These are phyloP conservation scores for Dactylellina haptotyla DNA, from an alignment of 2,329 filamentous ascomycete genomes.

Conservation along the genomic window DNA sequence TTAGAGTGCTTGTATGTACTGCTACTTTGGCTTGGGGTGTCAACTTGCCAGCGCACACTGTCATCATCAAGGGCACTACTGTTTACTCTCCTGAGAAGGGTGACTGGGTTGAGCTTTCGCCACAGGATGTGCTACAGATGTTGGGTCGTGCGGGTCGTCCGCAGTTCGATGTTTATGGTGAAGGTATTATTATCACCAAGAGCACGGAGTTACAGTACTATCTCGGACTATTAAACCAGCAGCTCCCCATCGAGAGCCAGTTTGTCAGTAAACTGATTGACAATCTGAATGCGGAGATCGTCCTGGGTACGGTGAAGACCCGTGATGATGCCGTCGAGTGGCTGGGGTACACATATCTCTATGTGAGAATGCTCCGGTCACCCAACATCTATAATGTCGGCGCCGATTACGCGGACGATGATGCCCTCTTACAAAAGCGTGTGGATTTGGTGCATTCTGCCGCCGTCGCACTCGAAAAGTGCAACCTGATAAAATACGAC, in stretches of 20 bases:
- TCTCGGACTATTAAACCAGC: constrained; percentile 93
- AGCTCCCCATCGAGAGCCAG: constrained; percentile 96
- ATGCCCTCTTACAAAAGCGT: constrained; percentile 90
- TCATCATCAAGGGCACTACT: constrained; percentile 98
- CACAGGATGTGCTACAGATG: constrained; percentile 98
- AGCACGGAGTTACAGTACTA: constrained; percentile 97
- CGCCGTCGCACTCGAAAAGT: constrained; percentile 84
- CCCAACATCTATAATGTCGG: constrained; percentile 95
- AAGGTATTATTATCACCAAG: constrained; percentile 98
- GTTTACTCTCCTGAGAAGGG: constrained; percentile 98
- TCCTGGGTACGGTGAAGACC: constrained; percentile 88
- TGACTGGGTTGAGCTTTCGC: constrained; percentile 96
- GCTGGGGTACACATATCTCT: constrained; percentile 97
- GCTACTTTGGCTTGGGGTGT: constrained; percentile 99
- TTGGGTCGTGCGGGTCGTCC: constrained; percentile 94
- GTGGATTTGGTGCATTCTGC: constrained; percentile 98
- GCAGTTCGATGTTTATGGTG: constrained; percentile 96
- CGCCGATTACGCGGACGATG: constrained; percentile 92
- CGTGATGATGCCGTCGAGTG: constrained; percentile 98
- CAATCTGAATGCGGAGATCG: constrained; percentile 95
- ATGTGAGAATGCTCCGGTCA: constrained; percentile 95
- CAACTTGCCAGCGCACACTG: constrained; percentile 95
- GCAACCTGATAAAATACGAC: constrained; percentile 91
- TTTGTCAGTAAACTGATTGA: constrained; percentile 92
- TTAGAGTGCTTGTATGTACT: constrained; percentile 95